Evolutionary conservation across 331 rosid species (phyloP), one percentile per base, ranked within the genome.

Genomic region (Telfairia occidentalis): DNA sequence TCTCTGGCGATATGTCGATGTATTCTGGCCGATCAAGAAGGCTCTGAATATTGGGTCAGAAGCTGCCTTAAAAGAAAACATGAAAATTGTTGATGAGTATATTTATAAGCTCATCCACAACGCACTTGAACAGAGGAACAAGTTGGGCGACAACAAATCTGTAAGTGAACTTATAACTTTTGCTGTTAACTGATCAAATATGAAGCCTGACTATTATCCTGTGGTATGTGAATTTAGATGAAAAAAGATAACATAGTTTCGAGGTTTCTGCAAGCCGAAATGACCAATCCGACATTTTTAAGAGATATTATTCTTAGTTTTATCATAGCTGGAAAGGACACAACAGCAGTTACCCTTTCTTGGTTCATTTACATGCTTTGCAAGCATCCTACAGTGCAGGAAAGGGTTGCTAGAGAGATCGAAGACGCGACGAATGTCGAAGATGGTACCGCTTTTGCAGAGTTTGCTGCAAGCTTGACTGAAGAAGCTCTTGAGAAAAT

Each of bases 281-380:
- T 32, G 40, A 53, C 67, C 45, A 85, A 89, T 74, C 59, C 85
- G 1, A 79, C 21, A 43, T 89, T 85, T 79, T 82, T 93, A 6
- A 79, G 90, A 69, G 97, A 93, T 81, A 89, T 89, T 79, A 83
- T 89, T 78, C 88, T 93, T 6, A 93, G 84, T 80, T 81, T 91
- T 55, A 72, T 93, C 10, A 85, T 93, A 38, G 98, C 97, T 12
- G 98, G 97, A 12, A 93, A 84, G 83, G 98, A 91, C 79, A 93
- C 96, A 15, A 85, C 95, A 0, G 98, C 92, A 38, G 78, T 81
- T 1, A 86, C 98, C 54, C 91, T 94, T 73, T 30, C 96, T 38
- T 91, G 97, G 97, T 89, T 91, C 82, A 48, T 88, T 76, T 91
- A 85, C 87, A 53, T 94, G 90, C 75, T 91, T 35, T 91, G 96